Base-by-base conservation (phyloP, 2,329 filamentous ascomycete genomes). In the Pseudohalonectria lignicola region DNA sequence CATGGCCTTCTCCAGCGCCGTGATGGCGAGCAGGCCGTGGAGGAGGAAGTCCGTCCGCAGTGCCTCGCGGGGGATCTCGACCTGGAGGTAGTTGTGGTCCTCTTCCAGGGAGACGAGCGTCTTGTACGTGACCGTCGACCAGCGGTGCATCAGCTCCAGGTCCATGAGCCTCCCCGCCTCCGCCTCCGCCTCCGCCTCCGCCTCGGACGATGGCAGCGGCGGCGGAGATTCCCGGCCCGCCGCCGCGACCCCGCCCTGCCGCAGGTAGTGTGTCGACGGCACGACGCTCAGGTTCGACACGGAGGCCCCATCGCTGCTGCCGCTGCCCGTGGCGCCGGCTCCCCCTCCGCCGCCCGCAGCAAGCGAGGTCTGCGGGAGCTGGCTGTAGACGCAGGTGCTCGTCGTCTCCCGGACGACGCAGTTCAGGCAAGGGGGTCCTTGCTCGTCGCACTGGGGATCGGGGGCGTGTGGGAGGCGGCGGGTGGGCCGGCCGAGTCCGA, bases 1-100 rank as follows among this genome's bases (percentile, higher is more conserved):
- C 30, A 38, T 21, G 36, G 26, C 36, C 36, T 33, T 38, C 6
- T 38, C 36, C 19, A 38, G 30, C 16, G 36, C 36, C 30, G 36
- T 38, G 18, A 38, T n/a, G n/a, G 36, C 36, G 28, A 92, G 71
- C 35, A 92, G 66, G 59, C 88, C 48, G 43, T 50, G 48, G 29
- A 50, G 43, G 69, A 40, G 39, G 30, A 10, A 31, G 11, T 35
- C 36, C 20, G 17, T 11, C 15, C 25, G 31, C 18, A 38, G 21
- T 11, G 36, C 38, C 33, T 34, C 25, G 23, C 20, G 26, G 16
- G 38, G 38, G 8, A 39, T 11, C 10, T 21, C n/a, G 5, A 29
- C 30, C 38, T 39, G 38, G 18, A 39, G 18, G 25, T 39, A 39
- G 5, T n/a, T 15, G 23, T 34, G 23, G 38, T 39, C 38, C 9